Conservation (phyloP, 108 stramenopile genomes). For the Parietichytrium sp. region DNA sequence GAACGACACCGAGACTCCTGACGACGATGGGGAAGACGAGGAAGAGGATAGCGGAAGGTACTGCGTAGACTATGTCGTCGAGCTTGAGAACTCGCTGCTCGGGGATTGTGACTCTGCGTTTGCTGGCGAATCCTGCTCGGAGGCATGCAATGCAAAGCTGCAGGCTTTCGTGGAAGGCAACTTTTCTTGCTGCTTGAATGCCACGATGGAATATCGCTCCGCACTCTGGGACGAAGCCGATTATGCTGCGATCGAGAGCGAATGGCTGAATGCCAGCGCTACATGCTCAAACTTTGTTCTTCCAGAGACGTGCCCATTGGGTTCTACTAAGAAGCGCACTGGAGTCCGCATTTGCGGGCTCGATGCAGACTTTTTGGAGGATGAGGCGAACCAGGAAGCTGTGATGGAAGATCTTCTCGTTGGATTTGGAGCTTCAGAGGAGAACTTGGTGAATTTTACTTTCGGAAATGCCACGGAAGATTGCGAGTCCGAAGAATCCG, state of each 20-base stretch:
- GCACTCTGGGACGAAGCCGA: slow-evolving; percentile 25
- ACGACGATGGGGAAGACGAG: not conserved
- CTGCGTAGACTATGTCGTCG: not conserved
- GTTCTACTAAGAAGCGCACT: not conserved
- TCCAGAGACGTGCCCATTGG: not conserved
- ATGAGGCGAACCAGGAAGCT: not conserved
- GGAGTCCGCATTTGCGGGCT: slow-evolving; percentile 14
- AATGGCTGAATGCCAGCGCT: not conserved
- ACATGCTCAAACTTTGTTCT: not conserved
- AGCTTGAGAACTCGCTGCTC: not conserved
- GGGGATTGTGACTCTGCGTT: not conserved
- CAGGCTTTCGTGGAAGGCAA: not conserved
- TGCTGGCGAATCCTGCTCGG: not conserved
- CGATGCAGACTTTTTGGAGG: not conserved
- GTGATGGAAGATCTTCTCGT: slow-evolving; percentile 13
- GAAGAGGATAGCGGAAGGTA: not conserved
- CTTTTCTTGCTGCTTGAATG: not conserved
- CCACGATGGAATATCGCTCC: not conserved
- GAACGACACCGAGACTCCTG: too few species aligned
- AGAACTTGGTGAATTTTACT: not conserved
- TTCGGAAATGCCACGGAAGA: not conserved
- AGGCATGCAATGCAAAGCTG: not conserved
- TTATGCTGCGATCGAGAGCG: not conserved
- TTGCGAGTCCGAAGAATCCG: too few species aligned
- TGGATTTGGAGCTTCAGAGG: not conserved